A percentile compares a stretch with the other conserved stretches of the same genome.
Evolutionary conservation across 768 basidiomycete genomes (phyloP).

Genomic region (Fomitopsis serialis): DNA sequence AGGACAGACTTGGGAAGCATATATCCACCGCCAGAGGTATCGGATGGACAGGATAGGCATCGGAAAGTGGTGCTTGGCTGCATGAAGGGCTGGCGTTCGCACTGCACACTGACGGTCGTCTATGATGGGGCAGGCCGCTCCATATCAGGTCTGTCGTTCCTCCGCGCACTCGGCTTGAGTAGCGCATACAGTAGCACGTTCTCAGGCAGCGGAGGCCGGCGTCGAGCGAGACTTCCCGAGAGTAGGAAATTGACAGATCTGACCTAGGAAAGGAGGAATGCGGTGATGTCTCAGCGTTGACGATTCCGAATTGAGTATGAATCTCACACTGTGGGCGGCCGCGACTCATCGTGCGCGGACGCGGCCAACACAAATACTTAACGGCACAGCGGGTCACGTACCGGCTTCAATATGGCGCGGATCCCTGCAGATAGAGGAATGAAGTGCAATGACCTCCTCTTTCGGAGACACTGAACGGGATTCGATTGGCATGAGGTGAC

Average conservation of each 20-base stretch:
- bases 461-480: too few relatives aligned
- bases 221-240: neutral
- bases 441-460: too few relatives aligned
- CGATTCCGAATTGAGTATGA: neutral
- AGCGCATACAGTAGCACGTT: neutral
- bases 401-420: neutral
- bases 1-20: neutral
- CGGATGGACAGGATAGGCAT: neutral
- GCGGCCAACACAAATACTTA: too few relatives aligned
- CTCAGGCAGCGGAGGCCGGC: neutral
- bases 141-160: neutral
- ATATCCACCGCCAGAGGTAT: neutral
- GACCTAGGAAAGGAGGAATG: neutral
- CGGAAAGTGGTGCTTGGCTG: neutral
- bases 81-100: neutral
- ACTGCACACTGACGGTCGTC: neutral
- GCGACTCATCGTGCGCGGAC: neutral
- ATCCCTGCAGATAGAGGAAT: too few relatives aligned
- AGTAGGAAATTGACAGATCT: neutral
- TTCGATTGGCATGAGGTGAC: too few relatives aligned
- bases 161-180: neutral
- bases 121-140: neutral
- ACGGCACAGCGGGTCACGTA: neutral
- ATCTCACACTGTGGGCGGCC: neutral
- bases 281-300: neutral